phyloP scores from a whole-genome alignment of 306 rosid genomes.

The Cucurbita pepo region DNA sequence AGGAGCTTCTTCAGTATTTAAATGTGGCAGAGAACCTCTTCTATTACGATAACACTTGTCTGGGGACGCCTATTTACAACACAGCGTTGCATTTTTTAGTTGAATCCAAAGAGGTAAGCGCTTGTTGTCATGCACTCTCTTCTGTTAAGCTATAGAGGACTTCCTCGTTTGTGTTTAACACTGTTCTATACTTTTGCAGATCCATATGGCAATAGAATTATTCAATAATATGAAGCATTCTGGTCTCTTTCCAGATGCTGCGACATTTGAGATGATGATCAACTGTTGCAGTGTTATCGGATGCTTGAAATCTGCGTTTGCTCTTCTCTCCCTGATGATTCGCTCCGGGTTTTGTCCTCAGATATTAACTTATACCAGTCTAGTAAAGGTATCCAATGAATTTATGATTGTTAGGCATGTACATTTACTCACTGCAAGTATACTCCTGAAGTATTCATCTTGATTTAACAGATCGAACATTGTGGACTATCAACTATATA shows the following conservation, averaged over 20 bases:
- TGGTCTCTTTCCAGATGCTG: slow-evolving; percentile 36
- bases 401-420: neutral
- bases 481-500: neutral
- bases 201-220: slow-evolving; percentile 36
- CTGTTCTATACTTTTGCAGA: slow-evolving; percentile 37
- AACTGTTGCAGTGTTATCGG: slow-evolving; percentile 40
- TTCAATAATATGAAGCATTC: slow-evolving; percentile 52
- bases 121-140: slow-evolving; percentile 13
- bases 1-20: slow-evolving; percentile 48
- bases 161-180: slow-evolving; percentile 7
- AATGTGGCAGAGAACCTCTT: slow-evolving; percentile 56
- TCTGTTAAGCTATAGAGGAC: slow-evolving; percentile 8
- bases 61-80: slow-evolving; percentile 42
- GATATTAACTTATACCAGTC: slow-evolving; percentile 35
- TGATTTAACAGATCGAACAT: neutral
- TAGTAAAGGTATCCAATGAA: slow-evolving; percentile 42
- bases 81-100: slow-evolving; percentile 52
- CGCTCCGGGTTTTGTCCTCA: slow-evolving; percentile 50
- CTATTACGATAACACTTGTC: slow-evolving; percentile 21
- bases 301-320: slow-evolving; percentile 53
- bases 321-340: slow-evolving; percentile 55
- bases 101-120: slow-evolving; percentile 48
- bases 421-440: neutral
- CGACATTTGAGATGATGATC: slow-evolving; percentile 61
- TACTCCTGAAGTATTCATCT: neutral